These are phyloP conservation scores for Triangularia setosa DNA, from an alignment of 2,329 filamentous ascomycete species.

Conservation along the genomic window DNA sequence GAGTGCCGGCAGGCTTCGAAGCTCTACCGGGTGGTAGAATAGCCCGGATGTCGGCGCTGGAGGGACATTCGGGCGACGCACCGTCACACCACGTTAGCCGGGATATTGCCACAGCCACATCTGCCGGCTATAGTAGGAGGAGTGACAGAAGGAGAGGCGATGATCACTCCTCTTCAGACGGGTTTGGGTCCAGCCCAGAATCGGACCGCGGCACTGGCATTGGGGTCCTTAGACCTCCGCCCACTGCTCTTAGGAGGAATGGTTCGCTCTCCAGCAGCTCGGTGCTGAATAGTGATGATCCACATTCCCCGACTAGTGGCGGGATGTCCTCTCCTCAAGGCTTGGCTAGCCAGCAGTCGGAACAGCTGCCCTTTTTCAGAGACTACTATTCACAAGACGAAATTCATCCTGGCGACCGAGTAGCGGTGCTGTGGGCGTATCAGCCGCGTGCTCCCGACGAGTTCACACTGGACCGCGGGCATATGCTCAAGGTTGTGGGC, in stretches of 20 bases:
- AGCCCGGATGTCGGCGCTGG: slow-evolving; percentile 90
- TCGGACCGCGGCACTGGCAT: slow-evolving; percentile 52
- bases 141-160: slow-evolving; percentile 41
- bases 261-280: slow-evolving; percentile 90
- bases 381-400: slow-evolving; percentile 98
- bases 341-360: slow-evolving; percentile 82
- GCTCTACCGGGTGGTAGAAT: slow-evolving; percentile 84
- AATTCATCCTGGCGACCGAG: slow-evolving; percentile 85
- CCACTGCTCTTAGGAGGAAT: slow-evolving; percentile 61
- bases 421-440: slow-evolving; percentile 93
- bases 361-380: slow-evolving; percentile 94
- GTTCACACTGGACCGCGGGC: slow-evolving; percentile 86
- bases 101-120: slow-evolving; percentile 41
- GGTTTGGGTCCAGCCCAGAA: slow-evolving; percentile 67
- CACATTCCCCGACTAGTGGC: slow-evolving; percentile 69
- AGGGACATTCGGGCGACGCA: slow-evolving; percentile 65
- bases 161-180: slow-evolving; percentile 66
- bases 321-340: slow-evolving; percentile 83
- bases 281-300: slow-evolving; percentile 64
- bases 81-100: slow-evolving; percentile 49
- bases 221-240: slow-evolving; percentile 56
- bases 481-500: slow-evolving; percentile 96
- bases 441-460: slow-evolving; percentile 91
- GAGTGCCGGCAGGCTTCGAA: slow-evolving; percentile 57
- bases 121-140: slow-evolving; percentile 45